phyloP scores from a whole-genome alignment of 768 basidiomycete genomes.

The Ramaria rubella region DNA sequence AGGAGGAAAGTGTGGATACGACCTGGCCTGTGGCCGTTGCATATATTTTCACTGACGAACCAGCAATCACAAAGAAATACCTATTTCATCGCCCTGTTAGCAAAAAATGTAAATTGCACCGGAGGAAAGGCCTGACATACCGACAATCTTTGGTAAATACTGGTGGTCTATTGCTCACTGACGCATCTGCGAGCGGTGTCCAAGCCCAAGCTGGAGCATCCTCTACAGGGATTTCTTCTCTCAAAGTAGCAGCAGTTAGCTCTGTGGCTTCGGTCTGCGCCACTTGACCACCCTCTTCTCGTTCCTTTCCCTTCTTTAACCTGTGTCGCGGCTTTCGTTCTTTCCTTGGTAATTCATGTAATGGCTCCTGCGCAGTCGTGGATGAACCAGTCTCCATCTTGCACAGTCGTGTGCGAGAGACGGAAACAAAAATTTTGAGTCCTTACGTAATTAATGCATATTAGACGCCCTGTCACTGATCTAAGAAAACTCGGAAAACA shows the following conservation, averaged over 20 bases:
- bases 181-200: constrained; percentile 64
- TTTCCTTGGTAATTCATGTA: not conserved
- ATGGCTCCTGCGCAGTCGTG: not conserved
- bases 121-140: constrained; percentile 38
- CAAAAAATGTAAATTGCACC: constrained; percentile 8
- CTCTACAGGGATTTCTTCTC: not conserved
- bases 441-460: not conserved
- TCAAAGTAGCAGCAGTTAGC: not conserved
- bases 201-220: constrained; percentile 47
- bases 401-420: not conserved
- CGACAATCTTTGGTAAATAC: constrained; percentile 86
- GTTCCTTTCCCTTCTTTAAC: constrained; percentile 8
- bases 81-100: constrained; percentile 32
- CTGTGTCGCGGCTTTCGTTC: constrained; percentile 10
- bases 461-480: not conserved
- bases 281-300: not conserved
- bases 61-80: constrained; percentile 84
- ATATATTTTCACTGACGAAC: constrained; percentile 78
- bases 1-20: constrained; percentile 70
- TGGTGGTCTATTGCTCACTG: constrained; percentile 57
- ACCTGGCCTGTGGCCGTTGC: constrained; percentile 72
- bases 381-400: constrained; percentile 10
- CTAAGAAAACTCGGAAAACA: not conserved
- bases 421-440: constrained; percentile 5
- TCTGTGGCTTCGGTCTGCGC: not conserved